Base-by-base conservation (phyloP, 208 protist genomes). In the Tritrichomonas musculus region DNA sequence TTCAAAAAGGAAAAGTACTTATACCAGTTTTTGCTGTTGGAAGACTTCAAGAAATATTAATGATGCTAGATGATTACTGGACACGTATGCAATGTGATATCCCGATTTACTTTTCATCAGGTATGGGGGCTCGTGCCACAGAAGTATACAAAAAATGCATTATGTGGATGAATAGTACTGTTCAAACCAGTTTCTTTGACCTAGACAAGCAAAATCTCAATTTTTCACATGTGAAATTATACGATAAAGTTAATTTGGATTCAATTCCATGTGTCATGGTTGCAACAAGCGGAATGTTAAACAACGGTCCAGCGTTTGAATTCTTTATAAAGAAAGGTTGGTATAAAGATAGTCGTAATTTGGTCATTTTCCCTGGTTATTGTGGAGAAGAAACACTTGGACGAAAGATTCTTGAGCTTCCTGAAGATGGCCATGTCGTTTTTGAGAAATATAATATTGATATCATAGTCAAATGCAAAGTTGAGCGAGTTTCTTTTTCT, bases 281-380 rank as follows among this genome's bases (percentile, higher is more conserved):
- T 92, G 97, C 97, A 1, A 98, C 97, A 14, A 97, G 97, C 0
- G 97, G 97, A 57, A 98, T 98, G 97, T 94, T 98, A 17, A 96
- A 98, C 93, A 96, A 94, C 0, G 96, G 96, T 80, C 88, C 94
- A 41, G 75, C 95, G 11, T 94, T 95, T 75, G 92, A 95, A 0
- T 98, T 98, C 92, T 96, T 96, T 41, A 94, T 95, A 25, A 88
- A 88, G 1, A 20, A 88, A 20, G n/a, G 57, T 9, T 88, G 77
- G 95, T 95, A 33, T 93, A 75, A 64, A 17, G 75, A 94, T 73
- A 94, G 93, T 66, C 53, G 95, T 0, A 98, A 98, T 92, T 94
- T 98, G 92, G 94, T 97, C 41, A 98, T 98, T 66, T 94, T 98
- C 57, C 97, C 97, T 0, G 97, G 97, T 25, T 98, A 98, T 94